Evolutionary conservation across 2,329 filamentous ascomycete species (phyloP).

Genomic region (Onygena corvina): DNA sequence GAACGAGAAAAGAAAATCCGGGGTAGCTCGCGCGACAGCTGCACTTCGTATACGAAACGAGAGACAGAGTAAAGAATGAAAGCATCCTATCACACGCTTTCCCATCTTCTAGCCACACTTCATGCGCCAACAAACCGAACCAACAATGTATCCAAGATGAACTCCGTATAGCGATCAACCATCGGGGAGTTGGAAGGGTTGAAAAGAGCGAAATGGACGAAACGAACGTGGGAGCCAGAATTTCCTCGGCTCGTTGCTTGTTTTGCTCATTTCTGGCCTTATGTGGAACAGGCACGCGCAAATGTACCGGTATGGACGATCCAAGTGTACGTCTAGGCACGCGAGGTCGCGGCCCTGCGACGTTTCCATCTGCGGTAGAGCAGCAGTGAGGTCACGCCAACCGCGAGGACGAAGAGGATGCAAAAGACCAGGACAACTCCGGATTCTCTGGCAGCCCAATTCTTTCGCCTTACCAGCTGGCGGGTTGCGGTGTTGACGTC

Average conservation of each 20-base stretch:
- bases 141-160: not conserved
- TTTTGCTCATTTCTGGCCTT: too few relatives aligned
- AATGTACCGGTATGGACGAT: too few relatives aligned
- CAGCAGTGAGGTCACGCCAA: conserved; percentile 42
- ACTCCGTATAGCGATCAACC: not conserved
- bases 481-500: conserved; percentile 11
- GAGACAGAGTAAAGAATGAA: not conserved
- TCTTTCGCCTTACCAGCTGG: conserved; percentile 40
- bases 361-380: conserved; percentile 34
- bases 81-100: not conserved
- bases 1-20: not conserved
- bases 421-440: conserved; percentile 53
- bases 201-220: too few relatives aligned
- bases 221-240: too few relatives aligned
- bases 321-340: not conserved
- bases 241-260: too few relatives aligned
- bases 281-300: too few relatives aligned
- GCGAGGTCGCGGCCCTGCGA: conserved; percentile 11
- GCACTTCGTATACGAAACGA: too few relatives aligned
- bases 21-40: not conserved
- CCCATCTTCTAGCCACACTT: too few relatives aligned
- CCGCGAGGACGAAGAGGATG: conserved; percentile 46
- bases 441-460: conserved; percentile 47
- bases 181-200: not conserved
- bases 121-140: too few relatives aligned